These are phyloP conservation scores for Bipolaris bicolor DNA, from an alignment of 2,329 filamentous ascomycete species.

Conservation along the genomic window DNA sequence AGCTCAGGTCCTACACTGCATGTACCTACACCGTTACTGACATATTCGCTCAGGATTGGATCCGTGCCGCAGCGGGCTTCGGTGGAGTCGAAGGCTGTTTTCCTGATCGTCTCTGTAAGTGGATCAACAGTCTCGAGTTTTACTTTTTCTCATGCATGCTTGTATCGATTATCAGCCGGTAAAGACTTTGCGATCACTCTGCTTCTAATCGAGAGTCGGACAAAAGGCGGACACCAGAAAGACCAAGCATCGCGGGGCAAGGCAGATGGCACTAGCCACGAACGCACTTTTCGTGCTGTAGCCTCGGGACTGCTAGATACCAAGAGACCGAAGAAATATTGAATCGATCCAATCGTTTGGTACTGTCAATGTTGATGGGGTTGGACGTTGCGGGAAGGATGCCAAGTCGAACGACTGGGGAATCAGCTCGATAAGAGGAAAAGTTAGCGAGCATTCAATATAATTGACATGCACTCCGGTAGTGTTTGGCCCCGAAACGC, in stretches of 20 bases:
- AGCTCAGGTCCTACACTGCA: background rate
- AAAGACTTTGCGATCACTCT: background rate
- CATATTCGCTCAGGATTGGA: background rate
- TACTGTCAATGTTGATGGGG: background rate
- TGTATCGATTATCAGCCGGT: constrained; percentile 14
- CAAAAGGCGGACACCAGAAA: background rate
- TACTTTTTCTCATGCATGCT: background rate
- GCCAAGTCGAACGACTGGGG: background rate
- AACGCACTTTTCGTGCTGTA: constrained; percentile 17
- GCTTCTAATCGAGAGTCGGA: background rate
- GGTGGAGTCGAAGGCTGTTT: background rate
- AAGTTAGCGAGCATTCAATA: constrained; percentile 2
- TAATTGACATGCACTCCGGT: constrained; percentile 20
- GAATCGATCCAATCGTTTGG: background rate
- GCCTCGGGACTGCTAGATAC: background rate
- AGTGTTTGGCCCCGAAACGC: constrained; percentile 15
- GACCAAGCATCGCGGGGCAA: background rate
- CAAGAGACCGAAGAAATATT: background rate
- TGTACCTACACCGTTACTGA: background rate
- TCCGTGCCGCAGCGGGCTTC: constrained; percentile 7
- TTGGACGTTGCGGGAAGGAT: constrained; percentile 2
- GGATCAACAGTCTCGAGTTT: background rate
- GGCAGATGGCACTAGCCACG: constrained; percentile 10
- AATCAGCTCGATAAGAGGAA: background rate
- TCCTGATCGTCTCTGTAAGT: constrained; percentile 6